Conservation (phyloP, 2,329 filamentous ascomycete species). For the Aspergillus transmontanensis region DNA sequence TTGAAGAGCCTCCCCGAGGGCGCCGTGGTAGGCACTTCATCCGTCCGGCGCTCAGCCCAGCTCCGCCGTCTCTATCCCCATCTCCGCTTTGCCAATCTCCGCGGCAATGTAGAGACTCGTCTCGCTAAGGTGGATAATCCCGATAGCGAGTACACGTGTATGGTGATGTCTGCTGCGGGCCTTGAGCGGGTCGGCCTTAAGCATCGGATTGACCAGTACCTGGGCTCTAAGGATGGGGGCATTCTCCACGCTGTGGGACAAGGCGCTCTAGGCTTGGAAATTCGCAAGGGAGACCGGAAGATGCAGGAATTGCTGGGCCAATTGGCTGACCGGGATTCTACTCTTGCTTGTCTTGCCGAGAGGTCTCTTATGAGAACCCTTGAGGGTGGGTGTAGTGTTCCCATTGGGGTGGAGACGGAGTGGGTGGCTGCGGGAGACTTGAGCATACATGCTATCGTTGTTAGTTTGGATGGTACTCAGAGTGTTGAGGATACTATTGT, state of each 20-base stretch:
- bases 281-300: conserved; percentile 8
- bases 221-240: conserved; percentile 58
- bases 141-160: conserved; percentile 68
- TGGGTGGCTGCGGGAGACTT: conserved; percentile 2
- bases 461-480: conserved; percentile 11
- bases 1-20: conserved; percentile 72
- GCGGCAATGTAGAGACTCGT: conserved; percentile 83
- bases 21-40: conserved; percentile 82
- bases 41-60: conserved; percentile 79
- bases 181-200: conserved; percentile 72
- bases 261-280: conserved; percentile 71
- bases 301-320: conserved; percentile 6
- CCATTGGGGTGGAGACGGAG: conserved; percentile 15
- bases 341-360: conserved; percentile 13
- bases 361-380: conserved; percentile 10
- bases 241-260: conserved; percentile 88
- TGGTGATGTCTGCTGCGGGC: conserved; percentile 84
- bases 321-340: conserved; percentile 10
- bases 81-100: conserved; percentile 73
- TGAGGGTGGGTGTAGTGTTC: conserved; percentile 14
- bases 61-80: conserved; percentile 72
- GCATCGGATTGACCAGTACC: conserved; percentile 71
- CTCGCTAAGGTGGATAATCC: conserved; percentile 78
- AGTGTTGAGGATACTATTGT: conserved; percentile 3
- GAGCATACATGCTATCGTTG: conserved; percentile 12